Conservation (phyloP, 306 rosid species). For the Sesbania bispinosa region DNA sequence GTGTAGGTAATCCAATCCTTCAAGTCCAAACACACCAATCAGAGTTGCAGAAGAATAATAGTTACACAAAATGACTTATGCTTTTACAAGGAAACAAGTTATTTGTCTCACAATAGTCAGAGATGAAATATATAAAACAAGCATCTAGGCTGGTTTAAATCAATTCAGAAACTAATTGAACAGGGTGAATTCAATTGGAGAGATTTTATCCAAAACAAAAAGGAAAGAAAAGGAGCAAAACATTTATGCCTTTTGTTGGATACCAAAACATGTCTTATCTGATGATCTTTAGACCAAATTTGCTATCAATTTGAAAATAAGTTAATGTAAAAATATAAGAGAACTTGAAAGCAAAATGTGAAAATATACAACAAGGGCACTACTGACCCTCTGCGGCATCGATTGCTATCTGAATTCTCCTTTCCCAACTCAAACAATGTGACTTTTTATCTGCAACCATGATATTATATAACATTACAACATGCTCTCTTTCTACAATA, state of each 20-base stretch:
- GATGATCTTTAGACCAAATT: background rate
- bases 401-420: conserved; percentile 57
- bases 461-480: conserved; percentile 13
- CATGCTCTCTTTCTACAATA: conserved; percentile 1
- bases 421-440: conserved; percentile 53
- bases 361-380: background rate
- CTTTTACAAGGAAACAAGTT: background rate
- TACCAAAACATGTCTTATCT: background rate
- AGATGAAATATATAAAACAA: background rate
- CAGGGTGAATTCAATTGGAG: background rate
- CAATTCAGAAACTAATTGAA: background rate
- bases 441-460: conserved; percentile 43
- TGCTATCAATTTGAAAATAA: background rate
- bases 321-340: background rate
- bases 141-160: background rate
- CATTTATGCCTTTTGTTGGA: background rate
- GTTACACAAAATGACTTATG: background rate
- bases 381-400: conserved; percentile 65
- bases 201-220: background rate
- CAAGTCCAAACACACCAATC: conserved; percentile 16
- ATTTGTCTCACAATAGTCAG: background rate
- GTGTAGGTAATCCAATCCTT: conserved; percentile 70
- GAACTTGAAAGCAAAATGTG: background rate
- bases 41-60: background rate
- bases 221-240: background rate